phyloP scores from a whole-genome alignment of 2,329 filamentous ascomycete genomes.

The Diplodia sapinea region DNA sequence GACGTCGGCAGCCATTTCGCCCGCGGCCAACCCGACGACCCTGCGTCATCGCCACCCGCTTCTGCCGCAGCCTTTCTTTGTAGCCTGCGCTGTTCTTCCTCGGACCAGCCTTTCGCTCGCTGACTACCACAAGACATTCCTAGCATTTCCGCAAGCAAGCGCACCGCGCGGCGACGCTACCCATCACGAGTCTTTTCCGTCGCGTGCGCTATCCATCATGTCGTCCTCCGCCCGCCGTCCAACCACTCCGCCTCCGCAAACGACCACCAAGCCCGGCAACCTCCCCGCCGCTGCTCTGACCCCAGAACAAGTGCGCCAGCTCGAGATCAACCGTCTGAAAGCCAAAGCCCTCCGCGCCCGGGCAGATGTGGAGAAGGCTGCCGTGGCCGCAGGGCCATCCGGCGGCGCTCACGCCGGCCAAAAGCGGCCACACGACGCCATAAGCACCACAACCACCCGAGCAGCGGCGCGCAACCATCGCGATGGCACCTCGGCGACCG shows the following conservation, averaged over 20 bases:
- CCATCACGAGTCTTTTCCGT: no score
- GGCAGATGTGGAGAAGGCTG: slow-evolving; percentile 58
- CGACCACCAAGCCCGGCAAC: slow-evolving; percentile 45
- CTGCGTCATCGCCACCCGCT: slow-evolving; percentile 9
- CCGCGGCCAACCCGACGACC: neutral
- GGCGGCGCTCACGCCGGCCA: slow-evolving; percentile 58
- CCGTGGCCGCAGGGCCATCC: slow-evolving; percentile 34
- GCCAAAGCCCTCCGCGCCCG: slow-evolving; percentile 85
- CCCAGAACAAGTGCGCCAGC: slow-evolving; percentile 65
- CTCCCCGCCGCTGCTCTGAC: slow-evolving; percentile 56
- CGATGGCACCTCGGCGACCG: slow-evolving; percentile 64
- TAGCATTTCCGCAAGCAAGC: neutral
- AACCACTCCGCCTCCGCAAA: slow-evolving; percentile 56
- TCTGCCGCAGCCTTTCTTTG: neutral
- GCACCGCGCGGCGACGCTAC: neutral
- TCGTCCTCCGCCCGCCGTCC: slow-evolving; percentile 40
- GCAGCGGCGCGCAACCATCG: slow-evolving; percentile 64
- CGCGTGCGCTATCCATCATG: slow-evolving; percentile 32
- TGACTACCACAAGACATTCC: neutral
- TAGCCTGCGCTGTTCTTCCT: neutral
- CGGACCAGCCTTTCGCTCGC: neutral
- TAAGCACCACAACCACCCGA: slow-evolving; percentile 54
- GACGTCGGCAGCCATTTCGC: neutral
- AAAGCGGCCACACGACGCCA: slow-evolving; percentile 73
- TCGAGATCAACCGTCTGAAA: slow-evolving; percentile 83